Percentiles rank a stretch among this genome's conserved stretches.
Evolutionary conservation across 2,329 filamentous ascomycete genomes (phyloP).

Genomic region (Pyrenophora seminiperda): DNA sequence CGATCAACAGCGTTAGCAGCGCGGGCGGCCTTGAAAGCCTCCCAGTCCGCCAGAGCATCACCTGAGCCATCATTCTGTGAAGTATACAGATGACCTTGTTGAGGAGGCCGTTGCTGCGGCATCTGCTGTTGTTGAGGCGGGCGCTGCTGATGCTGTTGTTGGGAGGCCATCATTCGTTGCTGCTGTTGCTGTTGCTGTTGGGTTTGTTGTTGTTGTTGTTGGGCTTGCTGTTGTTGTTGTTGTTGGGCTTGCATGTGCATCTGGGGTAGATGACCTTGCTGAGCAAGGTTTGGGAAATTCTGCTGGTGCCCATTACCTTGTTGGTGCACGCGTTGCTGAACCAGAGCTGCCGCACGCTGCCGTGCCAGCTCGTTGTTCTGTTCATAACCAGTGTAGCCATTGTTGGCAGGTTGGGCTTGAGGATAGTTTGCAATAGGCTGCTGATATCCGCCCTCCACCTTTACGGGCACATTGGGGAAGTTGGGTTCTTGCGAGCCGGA

Average conservation of each 20-base stretch:
- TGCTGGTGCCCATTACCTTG: constrained; percentile 34
- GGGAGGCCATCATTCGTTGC: constrained; percentile 16
- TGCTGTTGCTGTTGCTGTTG: constrained; percentile 36
- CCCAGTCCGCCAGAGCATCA: constrained; percentile 61
- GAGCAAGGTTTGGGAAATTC: constrained; percentile 26
- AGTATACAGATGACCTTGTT: constrained; percentile 44
- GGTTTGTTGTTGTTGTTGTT: constrained; percentile 34
- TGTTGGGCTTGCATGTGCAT: constrained; percentile 38
- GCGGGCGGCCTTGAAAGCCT: constrained; percentile 64
- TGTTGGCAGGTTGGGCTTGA: constrained; percentile 39
- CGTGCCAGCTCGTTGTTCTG: constrained; percentile 56
- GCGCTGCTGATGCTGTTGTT: constrained; percentile 36
- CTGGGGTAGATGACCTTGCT: constrained; percentile 32
- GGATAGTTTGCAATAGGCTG: constrained; percentile 37
- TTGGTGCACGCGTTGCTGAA: constrained; percentile 47
- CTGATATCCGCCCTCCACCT: constrained; percentile 54
- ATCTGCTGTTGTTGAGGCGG: constrained; percentile 40
- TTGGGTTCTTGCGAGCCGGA: constrained; percentile 38
- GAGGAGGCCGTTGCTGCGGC: constrained; percentile 30
- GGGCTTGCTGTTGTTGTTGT: constrained; percentile 38
- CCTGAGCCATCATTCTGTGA: constrained; percentile 80
- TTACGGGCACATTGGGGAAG: constrained; percentile 53
- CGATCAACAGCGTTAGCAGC: constrained; percentile 57
- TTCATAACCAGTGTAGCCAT: constrained; percentile 37
- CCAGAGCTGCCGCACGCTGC: constrained; percentile 58